Evolutionary conservation across 129 eudicot genomes (phyloP).

Genomic region (Logfia minima): DNA sequence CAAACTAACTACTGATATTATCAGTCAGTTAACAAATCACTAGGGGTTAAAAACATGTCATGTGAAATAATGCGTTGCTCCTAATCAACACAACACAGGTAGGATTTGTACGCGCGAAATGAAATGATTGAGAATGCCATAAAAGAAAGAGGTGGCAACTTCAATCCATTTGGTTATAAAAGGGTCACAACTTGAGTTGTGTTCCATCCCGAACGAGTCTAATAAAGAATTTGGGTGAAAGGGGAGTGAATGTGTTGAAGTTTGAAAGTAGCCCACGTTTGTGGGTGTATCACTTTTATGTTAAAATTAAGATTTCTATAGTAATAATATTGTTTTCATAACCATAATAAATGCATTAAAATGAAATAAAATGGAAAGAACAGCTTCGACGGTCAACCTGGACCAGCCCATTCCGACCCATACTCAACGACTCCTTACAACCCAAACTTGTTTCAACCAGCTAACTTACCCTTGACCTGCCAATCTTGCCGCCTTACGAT

Average conservation of each 20-base stretch:
- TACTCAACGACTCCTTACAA: not conserved
- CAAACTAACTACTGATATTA: slow-evolving; percentile 2
- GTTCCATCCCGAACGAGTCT: not conserved
- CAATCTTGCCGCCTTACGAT: not conserved
- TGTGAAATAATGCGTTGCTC: not conserved
- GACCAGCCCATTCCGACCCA: slow-evolving; percentile 1
- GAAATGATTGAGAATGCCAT: not conserved
- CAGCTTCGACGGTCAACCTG: not conserved
- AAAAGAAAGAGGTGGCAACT: not conserved
- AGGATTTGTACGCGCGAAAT: too few species aligned
- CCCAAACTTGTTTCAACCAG: not conserved
- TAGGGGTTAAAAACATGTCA: not conserved
- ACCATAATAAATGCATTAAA: not conserved
- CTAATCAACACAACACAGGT: not conserved
- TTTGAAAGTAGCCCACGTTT: not conserved
- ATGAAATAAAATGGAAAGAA: not conserved
- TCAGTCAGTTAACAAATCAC: not conserved
- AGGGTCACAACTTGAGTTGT: not conserved
- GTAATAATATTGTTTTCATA: not conserved
- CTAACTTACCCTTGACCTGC: not conserved
- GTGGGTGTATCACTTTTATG: not conserved
- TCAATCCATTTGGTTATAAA: not conserved
- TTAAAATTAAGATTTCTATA: not conserved
- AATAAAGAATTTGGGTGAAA: not conserved
- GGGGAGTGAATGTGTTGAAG: not conserved